These are phyloP conservation scores for Solanum chmielewskii DNA, from an alignment of 257 asterid genomes.

Conservation along the genomic window DNA sequence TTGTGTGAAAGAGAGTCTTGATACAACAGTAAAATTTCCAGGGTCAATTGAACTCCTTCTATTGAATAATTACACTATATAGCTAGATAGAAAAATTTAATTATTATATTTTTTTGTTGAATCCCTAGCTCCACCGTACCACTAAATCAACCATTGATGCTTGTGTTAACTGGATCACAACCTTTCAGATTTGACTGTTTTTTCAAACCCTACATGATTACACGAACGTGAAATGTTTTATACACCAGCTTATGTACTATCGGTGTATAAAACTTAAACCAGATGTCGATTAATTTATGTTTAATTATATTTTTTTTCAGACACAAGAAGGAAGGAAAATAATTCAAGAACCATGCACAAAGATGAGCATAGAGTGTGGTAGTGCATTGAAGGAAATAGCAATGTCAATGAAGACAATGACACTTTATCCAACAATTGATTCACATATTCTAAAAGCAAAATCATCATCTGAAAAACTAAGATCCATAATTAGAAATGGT, in stretches of 20 bases:
- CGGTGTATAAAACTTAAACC: too few relatives aligned
- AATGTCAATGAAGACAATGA: conserved; percentile 40
- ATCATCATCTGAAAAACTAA: conserved; percentile 26
- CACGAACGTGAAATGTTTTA: neutral
- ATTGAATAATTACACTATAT: neutral
- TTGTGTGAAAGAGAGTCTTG: neutral
- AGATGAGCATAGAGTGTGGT: conserved; percentile 51
- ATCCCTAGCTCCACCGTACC: too few relatives aligned
- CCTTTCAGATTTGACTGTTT: neutral
- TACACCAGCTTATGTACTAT: neutral
- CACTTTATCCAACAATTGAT: conserved; percentile 17
- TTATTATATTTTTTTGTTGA: neutral
- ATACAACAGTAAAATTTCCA: neutral
- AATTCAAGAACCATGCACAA: conserved; percentile 21
- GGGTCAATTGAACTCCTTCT: neutral
- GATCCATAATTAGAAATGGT: conserved; percentile 30
- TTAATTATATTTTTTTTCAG: conserved; percentile 6
- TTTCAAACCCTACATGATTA: neutral
- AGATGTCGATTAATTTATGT: neutral
- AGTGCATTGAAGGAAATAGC: conserved; percentile 51
- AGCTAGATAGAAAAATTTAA: neutral
- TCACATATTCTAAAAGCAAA: conserved; percentile 24
- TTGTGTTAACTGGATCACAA: neutral
- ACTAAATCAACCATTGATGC: neutral
- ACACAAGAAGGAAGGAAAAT: conserved; percentile 24